These are phyloP conservation scores for Candida sp. DNA, from an alignment of 1,139 yeast genomes.

Conservation along the genomic window DNA sequence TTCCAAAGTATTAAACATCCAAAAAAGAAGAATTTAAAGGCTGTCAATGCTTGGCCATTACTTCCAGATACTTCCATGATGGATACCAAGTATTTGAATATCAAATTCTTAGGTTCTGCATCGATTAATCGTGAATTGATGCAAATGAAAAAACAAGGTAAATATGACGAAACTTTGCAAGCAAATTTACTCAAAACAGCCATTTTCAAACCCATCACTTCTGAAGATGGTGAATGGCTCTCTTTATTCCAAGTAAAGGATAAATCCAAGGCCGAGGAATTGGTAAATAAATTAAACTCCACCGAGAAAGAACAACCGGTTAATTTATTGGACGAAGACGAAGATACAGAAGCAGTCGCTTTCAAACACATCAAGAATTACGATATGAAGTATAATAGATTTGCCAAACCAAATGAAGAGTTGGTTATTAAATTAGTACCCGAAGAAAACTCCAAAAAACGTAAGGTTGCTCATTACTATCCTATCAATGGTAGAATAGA, in stretches of 20 bases:
- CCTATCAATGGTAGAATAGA: slow-evolving; percentile 80
- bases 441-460: slow-evolving; percentile 50
- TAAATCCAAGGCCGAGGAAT: slow-evolving; percentile 20
- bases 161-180: slow-evolving; percentile 39
- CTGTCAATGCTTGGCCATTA: slow-evolving; percentile 76
- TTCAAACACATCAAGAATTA: slow-evolving; percentile 74
- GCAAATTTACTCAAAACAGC: slow-evolving; percentile 54
- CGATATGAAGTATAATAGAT: slow-evolving; percentile 64
- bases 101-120: slow-evolving; percentile 82
- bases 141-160: slow-evolving; percentile 32
- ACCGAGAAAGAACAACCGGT: slow-evolving; percentile 48
- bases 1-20: slow-evolving; percentile 67
- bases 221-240: slow-evolving; percentile 81
- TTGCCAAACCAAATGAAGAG: slow-evolving; percentile 44
- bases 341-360: slow-evolving; percentile 40
- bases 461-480: slow-evolving; percentile 66
- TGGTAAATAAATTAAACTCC: slow-evolving; percentile 48
- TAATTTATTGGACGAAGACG: slow-evolving; percentile 37
- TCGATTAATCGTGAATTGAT: slow-evolving; percentile 45
- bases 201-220: slow-evolving; percentile 70
- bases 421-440: slow-evolving; percentile 44
- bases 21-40: slow-evolving; percentile 64
- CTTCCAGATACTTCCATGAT: slow-evolving; percentile 88
- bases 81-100: slow-evolving; percentile 70
- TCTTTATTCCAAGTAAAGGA: slow-evolving; percentile 54